Base-by-base conservation (phyloP, 345 rosid species). In the Boechera retrofracta region DNA sequence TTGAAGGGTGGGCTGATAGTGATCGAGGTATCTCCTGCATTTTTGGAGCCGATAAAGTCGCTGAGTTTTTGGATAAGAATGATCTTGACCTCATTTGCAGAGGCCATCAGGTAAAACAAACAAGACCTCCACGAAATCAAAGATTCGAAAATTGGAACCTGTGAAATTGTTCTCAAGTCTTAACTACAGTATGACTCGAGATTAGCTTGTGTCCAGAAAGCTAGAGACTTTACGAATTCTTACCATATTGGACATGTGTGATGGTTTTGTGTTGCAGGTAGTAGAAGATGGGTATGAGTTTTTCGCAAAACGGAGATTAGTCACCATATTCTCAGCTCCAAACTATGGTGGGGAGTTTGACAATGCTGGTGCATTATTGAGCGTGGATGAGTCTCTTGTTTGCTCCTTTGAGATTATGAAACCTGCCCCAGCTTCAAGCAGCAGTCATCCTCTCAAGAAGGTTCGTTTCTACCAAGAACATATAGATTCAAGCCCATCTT, bases 341-440 rank as follows among this genome's bases (percentile, higher is more conserved):
- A 94, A 94, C 87, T 94, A 94, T 65, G 98, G 98, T 16, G 98
- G 98, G 38, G 98, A 94, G 78, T 94, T 94, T 67, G 97, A 94
- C 83, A 92, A 94, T 60, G 98, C 92, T 9, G 99, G 98, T 64
- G 97, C 97, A 33, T 52, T 91, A 15, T 69, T 92, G 83, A 91
- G 93, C 31, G 96, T 95, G 1, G 93, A 92, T 13, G 86, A 86
- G 57, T 58, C 85, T 70, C 86, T 95, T 32, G 88, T 90, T 26
- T 95, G 99, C 80, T 89, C 99, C 8, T 95, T 92, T 35, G 96
- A 92, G 84, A 92, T 95, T 81, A 76, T 95, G 83, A 95, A 95
- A 80, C 94, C 99, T 2, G 69, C 71, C 72, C 55, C 80, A 29
- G 76, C 84, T 66, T 80, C 92, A 38, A 82, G 88, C 69, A 78